Percentiles rank a stretch among this genome's conserved stretches.
phyloP scores from a whole-genome alignment of 2,329 filamentous ascomycete genomes.

The Pseudogymnoascus sp. region DNA sequence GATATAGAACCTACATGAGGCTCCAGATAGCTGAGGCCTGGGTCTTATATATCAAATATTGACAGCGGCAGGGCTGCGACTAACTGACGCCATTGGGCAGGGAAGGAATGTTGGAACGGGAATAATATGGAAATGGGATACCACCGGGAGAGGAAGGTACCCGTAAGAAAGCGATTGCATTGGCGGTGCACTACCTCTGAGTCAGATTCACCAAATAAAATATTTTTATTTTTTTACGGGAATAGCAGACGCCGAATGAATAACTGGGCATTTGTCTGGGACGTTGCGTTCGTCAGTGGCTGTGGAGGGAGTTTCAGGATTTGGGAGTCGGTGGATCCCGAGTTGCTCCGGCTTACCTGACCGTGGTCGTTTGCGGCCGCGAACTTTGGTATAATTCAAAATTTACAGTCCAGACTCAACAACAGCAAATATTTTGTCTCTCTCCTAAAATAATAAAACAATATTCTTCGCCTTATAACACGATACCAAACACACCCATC shows the following conservation, averaged over 20 bases:
- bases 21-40: not conserved
- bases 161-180: not conserved
- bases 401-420: not conserved
- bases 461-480: not conserved
- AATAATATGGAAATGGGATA: not conserved
- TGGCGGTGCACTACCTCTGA: not conserved
- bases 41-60: slow-evolving; percentile 1
- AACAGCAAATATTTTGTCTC: not conserved
- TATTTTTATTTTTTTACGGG: not conserved
- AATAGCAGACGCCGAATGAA: not conserved
- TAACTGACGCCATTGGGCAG: not conserved
- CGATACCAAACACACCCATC: not conserved
- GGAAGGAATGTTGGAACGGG: not conserved
- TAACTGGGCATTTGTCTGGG: not conserved
- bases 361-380: not conserved
- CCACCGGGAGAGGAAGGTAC: not conserved
- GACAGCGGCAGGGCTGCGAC: not conserved
- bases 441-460: not conserved
- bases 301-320: not conserved
- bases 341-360: not conserved
- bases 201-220: not conserved
- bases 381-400: not conserved
- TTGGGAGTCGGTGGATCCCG: not conserved
- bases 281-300: not conserved
- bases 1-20: not conserved